phyloP scores from a whole-genome alignment of 331 rosid species.

The Rosa hybrid region DNA sequence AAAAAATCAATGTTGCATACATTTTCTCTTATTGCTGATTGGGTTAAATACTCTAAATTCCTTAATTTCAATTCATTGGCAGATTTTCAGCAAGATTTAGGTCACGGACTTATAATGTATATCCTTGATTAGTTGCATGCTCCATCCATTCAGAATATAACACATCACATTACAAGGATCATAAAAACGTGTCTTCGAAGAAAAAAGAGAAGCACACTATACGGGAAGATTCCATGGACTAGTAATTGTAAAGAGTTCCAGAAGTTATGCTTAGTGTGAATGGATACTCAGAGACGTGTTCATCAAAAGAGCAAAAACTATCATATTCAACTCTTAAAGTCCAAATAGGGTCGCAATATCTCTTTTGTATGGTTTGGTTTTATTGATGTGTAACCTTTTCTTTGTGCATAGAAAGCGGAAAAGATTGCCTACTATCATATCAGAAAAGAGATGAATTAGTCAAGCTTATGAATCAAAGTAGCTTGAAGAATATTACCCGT shows the following conservation, averaged over 20 bases:
- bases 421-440: not conserved
- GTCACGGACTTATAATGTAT: not conserved
- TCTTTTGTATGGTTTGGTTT: not conserved
- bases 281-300: not conserved
- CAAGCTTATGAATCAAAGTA: slow-evolving; percentile 3
- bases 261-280: not conserved
- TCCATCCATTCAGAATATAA: not conserved
- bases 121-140: not conserved
- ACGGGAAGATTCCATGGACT: not conserved
- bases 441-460: not conserved
- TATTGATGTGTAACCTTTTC: not conserved
- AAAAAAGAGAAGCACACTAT: not conserved
- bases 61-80: not conserved
- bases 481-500: not conserved
- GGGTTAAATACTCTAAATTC: no score
- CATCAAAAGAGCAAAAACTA: not conserved
- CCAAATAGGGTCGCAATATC: not conserved
- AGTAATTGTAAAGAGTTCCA: not conserved
- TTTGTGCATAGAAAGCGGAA: not conserved
- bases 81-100: not conserved
- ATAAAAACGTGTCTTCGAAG: not conserved
- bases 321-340: not conserved
- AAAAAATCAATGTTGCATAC: no score
- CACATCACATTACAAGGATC: not conserved
- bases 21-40: no score